Conservation (phyloP, 106 monocot genomes). For the Iris macrosiphon region DNA sequence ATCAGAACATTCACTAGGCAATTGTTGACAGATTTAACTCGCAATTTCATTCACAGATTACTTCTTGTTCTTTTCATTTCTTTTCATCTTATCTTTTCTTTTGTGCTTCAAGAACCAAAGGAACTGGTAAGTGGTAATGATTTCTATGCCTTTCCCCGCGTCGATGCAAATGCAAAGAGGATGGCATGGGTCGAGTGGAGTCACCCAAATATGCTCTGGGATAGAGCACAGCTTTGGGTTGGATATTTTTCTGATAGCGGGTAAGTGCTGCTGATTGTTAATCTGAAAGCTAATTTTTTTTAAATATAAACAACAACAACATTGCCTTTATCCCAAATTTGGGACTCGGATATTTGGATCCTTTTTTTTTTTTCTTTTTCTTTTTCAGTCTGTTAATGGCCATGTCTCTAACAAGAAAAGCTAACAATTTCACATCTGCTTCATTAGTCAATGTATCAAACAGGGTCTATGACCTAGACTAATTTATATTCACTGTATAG, state of each 20-base stretch:
- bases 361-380: too few species aligned
- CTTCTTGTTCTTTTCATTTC: not conserved
- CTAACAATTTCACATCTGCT: too few species aligned
- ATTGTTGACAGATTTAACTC: not conserved
- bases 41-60: not conserved
- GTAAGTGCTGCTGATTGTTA: too few species aligned
- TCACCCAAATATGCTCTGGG: constrained; percentile 96
- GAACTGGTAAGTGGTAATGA: constrained; percentile 57
- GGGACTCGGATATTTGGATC: too few species aligned
- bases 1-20: not conserved
- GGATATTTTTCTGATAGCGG: constrained; percentile 80
- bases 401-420: too few species aligned
- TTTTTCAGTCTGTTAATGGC: too few species aligned
- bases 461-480: too few species aligned
- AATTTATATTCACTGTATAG: too few species aligned
- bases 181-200: constrained; percentile 93
- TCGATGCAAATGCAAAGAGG: constrained; percentile 56
- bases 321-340: too few species aligned
- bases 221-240: constrained; percentile 89
- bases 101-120: constrained; percentile 47
- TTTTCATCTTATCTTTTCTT: not conserved
- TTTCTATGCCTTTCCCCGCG: constrained; percentile 84
- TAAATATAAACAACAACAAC: too few species aligned
- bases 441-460: too few species aligned
- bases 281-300: too few species aligned